Percentiles rank a stretch among this genome's conserved stretches.
Evolutionary conservation across 352 stramenopile species (phyloP).

Genomic region (Phytophthora hibernalis): DNA sequence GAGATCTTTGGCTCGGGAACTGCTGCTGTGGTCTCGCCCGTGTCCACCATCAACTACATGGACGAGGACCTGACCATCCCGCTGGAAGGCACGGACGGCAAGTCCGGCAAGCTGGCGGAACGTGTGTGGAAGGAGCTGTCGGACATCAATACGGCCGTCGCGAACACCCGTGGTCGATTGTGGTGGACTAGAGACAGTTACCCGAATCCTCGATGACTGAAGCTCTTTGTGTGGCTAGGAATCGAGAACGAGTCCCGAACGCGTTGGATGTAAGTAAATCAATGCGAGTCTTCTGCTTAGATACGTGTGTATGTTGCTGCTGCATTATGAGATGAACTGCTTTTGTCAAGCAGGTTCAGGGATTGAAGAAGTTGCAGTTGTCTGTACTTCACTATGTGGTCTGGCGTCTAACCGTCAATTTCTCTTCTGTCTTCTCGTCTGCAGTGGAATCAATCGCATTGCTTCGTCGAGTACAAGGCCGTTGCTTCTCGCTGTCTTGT

Average conservation of each 20-base stretch:
- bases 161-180: constrained; percentile 61
- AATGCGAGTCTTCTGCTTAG: constrained; percentile 35
- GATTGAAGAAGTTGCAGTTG: too few relatives aligned
- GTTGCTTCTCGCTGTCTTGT: background rate
- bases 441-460: background rate
- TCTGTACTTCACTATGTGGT: constrained; percentile 4
- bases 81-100: constrained; percentile 81
- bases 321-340: background rate
- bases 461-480: background rate
- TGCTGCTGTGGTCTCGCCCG: constrained; percentile 94
- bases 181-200: constrained; percentile 45
- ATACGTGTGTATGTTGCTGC: constrained; percentile 5
- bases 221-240: constrained; percentile 15
- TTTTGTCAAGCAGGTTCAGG: background rate
- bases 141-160: constrained; percentile 86
- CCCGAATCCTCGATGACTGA: background rate
- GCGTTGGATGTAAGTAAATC: constrained; percentile 37
- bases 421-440: background rate
- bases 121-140: constrained; percentile 90
- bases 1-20: constrained; percentile 97
- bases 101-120: constrained; percentile 88
- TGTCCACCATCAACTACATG: constrained; percentile 95
- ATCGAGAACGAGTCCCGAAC: constrained; percentile 4
- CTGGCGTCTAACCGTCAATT: constrained; percentile 11
- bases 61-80: constrained; percentile 93